Base-by-base conservation (phyloP, 164 flowering plant species). In the Stephania yunnanensis region DNA sequence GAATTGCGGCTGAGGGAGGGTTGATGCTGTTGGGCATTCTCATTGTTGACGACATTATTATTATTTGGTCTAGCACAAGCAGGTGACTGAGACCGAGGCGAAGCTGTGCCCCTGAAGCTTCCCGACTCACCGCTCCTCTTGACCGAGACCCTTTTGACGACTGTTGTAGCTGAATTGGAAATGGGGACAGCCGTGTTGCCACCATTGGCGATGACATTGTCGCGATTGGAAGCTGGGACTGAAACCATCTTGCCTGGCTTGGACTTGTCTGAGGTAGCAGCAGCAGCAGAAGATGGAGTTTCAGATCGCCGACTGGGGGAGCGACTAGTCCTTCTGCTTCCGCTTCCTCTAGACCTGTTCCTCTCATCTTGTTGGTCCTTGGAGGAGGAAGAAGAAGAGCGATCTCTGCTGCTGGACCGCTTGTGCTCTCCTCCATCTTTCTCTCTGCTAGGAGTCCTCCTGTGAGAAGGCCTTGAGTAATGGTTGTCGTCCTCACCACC, bases 41-140 rank as follows among this genome's bases (percentile, higher is more conserved):
- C 87, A 55, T 75, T 81, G 67, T 68, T 66, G 17, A 70, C 7
- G 45, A 55, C 77, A 48, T 83, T 87, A 55, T 75, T 81, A 52
- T 68, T 66, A 10, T 73, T 11, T 52, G 55, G 45, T 61, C 76
- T 84, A 36, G 76, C 70, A 76, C 83, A 85, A 0, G 91, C 95
- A 10, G 99, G 98, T 0, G 99, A 92, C 71, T 85, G 86, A n/a
- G 97, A 87, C 2, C 98, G 83, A 1, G 98, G 97, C 0, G 97
- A 88, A 3, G 90, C 89, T 5, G 78, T 84, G 68, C 87, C 82
- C 1, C 78, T 67, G 46, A 81, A 73, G 29, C 82, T 25, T 25
- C 25, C 74, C 75, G 17, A 70, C 81, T 68, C 88, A 4, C 78
- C 87, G 67, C 87, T 88, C 71, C 91, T 88, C 89, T 87, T 91